These are phyloP conservation scores for Fusarium temperatum DNA, from an alignment of 2,329 filamentous ascomycete genomes.

Conservation along the genomic window DNA sequence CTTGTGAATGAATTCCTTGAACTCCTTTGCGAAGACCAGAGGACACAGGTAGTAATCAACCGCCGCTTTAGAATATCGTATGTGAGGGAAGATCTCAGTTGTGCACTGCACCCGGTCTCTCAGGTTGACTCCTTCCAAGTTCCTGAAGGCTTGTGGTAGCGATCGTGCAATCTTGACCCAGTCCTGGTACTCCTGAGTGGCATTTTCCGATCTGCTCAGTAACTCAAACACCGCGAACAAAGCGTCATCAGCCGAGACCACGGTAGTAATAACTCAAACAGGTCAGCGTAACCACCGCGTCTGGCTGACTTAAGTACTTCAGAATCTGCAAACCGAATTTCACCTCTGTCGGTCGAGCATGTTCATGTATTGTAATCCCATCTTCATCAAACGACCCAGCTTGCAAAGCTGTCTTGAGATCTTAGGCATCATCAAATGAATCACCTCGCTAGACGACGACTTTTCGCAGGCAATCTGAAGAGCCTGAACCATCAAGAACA, in stretches of 20 bases:
- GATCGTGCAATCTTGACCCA: constrained; percentile 54
- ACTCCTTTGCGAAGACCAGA: constrained; percentile 68
- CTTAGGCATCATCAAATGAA: constrained; percentile 28
- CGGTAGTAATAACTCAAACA: constrained; percentile 65
- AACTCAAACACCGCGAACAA: constrained; percentile 57
- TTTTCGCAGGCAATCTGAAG: neutral
- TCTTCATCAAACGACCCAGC: constrained; percentile 3
- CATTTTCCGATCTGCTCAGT: constrained; percentile 61
- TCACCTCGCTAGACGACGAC: neutral
- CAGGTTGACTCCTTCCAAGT: constrained; percentile 65
- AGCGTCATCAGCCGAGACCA: constrained; percentile 60
- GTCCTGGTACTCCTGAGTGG: constrained; percentile 58
- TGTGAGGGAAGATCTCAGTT: constrained; percentile 58
- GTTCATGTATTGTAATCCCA: neutral
- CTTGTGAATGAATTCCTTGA: constrained; percentile 70
- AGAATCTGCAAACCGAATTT: constrained; percentile 16
- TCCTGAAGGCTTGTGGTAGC: constrained; percentile 50
- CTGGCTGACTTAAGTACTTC: constrained; percentile 44
- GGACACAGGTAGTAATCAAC: constrained; percentile 71
- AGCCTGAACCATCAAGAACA: neutral
- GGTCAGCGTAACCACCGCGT: constrained; percentile 65
- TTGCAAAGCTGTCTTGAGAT: constrained; percentile 18
- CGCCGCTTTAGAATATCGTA: constrained; percentile 61
- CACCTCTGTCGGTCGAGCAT: neutral
- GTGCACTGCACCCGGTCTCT: constrained; percentile 61